Evolutionary conservation across 2,329 filamentous ascomycete species (phyloP).

Genomic region (Ceratocystis albifundus): DNA sequence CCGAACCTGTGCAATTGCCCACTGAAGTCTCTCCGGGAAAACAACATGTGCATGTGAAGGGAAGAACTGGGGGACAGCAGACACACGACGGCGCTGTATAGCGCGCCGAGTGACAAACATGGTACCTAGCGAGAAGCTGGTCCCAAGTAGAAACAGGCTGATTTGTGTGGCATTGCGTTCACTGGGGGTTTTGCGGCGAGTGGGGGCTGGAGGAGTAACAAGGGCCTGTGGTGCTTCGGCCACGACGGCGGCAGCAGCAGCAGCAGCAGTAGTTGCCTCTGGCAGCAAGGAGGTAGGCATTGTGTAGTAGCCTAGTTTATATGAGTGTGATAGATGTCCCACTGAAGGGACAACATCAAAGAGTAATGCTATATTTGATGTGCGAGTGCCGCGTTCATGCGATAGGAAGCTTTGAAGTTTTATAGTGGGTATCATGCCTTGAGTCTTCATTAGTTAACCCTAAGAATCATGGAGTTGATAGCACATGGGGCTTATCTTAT

Average conservation of each 20-base stretch:
- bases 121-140: constrained; percentile 63
- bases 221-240: not conserved
- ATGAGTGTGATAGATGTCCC: no score
- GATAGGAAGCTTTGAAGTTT: not conserved
- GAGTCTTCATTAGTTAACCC: not conserved
- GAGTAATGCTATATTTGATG: no score
- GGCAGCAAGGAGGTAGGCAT: not conserved
- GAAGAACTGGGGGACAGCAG: constrained; percentile 60
- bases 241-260: not conserved
- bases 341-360: no score
- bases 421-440: not conserved
- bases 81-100: constrained; percentile 49
- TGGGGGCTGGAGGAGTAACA: constrained; percentile 15
- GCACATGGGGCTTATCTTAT: not conserved
- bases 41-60: constrained; percentile 40
- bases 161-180: constrained; percentile 49
- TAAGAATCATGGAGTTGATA: not conserved
- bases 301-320: not conserved
- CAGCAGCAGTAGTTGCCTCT: not conserved
- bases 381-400: no score
- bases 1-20: not conserved
- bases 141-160: constrained; percentile 60
- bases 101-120: constrained; percentile 60
- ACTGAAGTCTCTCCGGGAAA: constrained; percentile 29
- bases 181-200: constrained; percentile 29